phyloP scores from a whole-genome alignment of 73 alveolate species.

The Paramecium caudatum region DNA sequence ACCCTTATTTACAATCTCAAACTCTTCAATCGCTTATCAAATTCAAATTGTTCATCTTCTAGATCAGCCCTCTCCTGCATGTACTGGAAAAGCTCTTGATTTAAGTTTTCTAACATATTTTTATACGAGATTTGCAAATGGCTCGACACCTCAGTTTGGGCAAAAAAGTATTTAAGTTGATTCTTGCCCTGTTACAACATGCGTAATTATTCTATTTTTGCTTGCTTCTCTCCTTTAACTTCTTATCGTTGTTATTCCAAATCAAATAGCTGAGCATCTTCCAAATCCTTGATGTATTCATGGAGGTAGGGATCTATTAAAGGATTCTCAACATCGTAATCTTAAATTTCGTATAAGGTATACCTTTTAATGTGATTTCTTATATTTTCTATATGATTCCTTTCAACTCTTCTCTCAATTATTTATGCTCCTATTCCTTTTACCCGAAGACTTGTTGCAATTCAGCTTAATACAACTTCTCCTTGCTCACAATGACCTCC shows the following conservation, averaged over 20 bases:
- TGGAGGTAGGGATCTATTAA: constrained; percentile 7
- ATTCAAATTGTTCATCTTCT: constrained; percentile 54
- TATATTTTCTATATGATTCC: neutral
- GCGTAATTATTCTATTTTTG: constrained; percentile 14
- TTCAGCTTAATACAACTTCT: neutral
- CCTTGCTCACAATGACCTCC: constrained; percentile 43
- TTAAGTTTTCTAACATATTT: constrained; percentile 21
- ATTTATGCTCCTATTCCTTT: constrained; percentile 18
- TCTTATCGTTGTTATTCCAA: constrained; percentile 26
- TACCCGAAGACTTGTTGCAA: neutral
- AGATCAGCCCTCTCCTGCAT: constrained; percentile 58
- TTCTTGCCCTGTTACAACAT: constrained; percentile 4
- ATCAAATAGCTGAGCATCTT: constrained; percentile 8
- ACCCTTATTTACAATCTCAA: constrained; percentile 33
- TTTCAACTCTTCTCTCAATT: neutral
- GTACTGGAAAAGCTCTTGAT: constrained; percentile 24
- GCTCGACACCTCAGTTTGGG: constrained; percentile 57
- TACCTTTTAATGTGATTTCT: neutral
- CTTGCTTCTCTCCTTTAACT: constrained; percentile 37
- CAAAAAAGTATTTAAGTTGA: neutral
- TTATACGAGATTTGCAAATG: constrained; percentile 24
- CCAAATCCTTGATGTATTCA: constrained; percentile 28
- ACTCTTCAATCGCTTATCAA: neutral
- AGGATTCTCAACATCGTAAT: neutral
- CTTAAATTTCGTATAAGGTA: neutral